phyloP scores from a whole-genome alignment of 148 eudicot genomes.

The Camellia japonica region DNA sequence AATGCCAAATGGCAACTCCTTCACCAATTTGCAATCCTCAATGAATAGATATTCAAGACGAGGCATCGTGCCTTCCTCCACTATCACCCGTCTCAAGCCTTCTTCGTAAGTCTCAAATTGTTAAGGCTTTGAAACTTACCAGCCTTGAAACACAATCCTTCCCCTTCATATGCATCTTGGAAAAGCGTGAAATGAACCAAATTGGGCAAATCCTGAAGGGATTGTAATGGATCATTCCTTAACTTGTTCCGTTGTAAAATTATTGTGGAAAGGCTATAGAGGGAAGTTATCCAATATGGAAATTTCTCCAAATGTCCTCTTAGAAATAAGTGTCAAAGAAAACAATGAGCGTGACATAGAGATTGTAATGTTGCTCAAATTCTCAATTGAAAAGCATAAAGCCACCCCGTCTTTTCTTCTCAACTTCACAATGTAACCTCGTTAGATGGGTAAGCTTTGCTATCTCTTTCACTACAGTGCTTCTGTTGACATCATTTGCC shows the following conservation, averaged over 20 bases:
- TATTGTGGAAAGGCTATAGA: too few relatives aligned
- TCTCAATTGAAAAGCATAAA: too few relatives aligned
- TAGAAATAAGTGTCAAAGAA: too few relatives aligned
- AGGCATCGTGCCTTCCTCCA: conserved; percentile 25
- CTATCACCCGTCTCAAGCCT: neutral
- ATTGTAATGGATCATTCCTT: neutral
- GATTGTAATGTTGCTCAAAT: too few relatives aligned
- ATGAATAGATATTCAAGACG: neutral
- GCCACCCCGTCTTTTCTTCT: too few relatives aligned
- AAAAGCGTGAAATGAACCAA: neutral
- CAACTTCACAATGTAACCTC: too few relatives aligned
- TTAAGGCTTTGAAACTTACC: conserved; percentile 14
- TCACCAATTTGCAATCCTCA: neutral
- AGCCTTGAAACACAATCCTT: conserved; percentile 12
- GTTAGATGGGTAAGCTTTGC: too few relatives aligned
- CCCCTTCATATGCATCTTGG: conserved; percentile 2
- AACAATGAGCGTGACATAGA: too few relatives aligned
- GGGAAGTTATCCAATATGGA: too few relatives aligned
- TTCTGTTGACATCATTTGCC: too few relatives aligned
- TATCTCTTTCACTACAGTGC: too few relatives aligned
- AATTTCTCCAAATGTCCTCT: too few relatives aligned
- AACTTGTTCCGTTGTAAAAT: neutral
- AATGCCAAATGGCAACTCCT: neutral
- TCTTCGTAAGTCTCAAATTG: neutral
- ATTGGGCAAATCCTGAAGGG: conserved; percentile 9